phyloP scores from a whole-genome alignment of 495 filamentous ascomycete genomes.

The Opeltia flavorubescens region DNA sequence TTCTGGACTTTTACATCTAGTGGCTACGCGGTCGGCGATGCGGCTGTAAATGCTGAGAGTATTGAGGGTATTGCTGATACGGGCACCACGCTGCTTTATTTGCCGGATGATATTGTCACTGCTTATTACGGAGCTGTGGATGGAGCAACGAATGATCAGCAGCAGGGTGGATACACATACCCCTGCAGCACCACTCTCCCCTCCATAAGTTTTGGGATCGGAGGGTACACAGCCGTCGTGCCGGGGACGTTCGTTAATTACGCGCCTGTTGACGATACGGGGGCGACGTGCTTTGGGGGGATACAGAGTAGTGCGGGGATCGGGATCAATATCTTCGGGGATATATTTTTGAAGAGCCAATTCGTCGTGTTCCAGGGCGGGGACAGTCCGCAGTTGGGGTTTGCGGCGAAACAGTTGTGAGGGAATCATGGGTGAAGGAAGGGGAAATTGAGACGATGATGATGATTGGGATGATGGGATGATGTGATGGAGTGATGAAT shows the following conservation, averaged over 20 bases:
- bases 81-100: slow-evolving; percentile 57
- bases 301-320: slow-evolving; percentile 47
- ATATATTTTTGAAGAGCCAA: slow-evolving; percentile 64
- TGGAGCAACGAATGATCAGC: slow-evolving; percentile 31
- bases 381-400: slow-evolving; percentile 39
- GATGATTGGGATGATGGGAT: neutral
- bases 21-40: slow-evolving; percentile 40
- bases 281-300: slow-evolving; percentile 40
- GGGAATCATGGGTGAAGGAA: neutral
- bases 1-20: slow-evolving; percentile 63
- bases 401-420: slow-evolving; percentile 28
- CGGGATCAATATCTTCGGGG: slow-evolving; percentile 56
- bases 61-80: slow-evolving; percentile 35
- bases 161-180: slow-evolving; percentile 51
- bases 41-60: slow-evolving; percentile 15
- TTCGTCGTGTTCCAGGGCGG: slow-evolving; percentile 59
- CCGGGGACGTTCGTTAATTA: slow-evolving; percentile 44
- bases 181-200: slow-evolving; percentile 48
- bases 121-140: slow-evolving; percentile 49
- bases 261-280: slow-evolving; percentile 23
- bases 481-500: neutral
- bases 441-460: neutral
- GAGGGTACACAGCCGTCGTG: slow-evolving; percentile 32
- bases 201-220: slow-evolving; percentile 44
- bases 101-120: slow-evolving; percentile 38